Percentiles rank a stretch among this genome's conserved stretches.
Evolutionary conservation across 1,284 basidiomycete species (phyloP).

Genomic region (Cyathus olla): DNA sequence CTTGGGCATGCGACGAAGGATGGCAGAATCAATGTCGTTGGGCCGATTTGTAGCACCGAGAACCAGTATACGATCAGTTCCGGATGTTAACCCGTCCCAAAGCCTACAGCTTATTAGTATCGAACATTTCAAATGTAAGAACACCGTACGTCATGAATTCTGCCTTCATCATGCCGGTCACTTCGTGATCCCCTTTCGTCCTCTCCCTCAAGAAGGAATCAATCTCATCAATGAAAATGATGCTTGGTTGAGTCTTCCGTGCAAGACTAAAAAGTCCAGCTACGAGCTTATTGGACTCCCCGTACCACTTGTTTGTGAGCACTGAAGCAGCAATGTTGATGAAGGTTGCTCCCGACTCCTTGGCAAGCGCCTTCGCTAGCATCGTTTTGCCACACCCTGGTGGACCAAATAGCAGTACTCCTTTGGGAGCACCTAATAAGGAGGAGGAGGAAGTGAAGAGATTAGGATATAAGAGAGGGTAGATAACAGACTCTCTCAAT

Average conservation of each 20-base stretch:
- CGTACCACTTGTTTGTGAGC: constrained; percentile 96
- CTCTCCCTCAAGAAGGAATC: constrained; percentile 96
- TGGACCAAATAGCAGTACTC: constrained; percentile 90
- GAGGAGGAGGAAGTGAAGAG: constrained; percentile 85
- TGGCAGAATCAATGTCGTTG: constrained; percentile 95
- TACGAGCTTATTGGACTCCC: constrained; percentile 98
- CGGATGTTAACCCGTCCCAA: constrained; percentile 97
- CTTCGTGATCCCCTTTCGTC: constrained; percentile 93
- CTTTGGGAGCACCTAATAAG: constrained; percentile 80
- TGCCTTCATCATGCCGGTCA: constrained; percentile 99
- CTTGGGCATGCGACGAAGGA: constrained; percentile 97
- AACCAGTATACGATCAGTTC: constrained; percentile 88
- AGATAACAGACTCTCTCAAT: constrained; percentile 96
- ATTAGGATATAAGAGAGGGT: constrained; percentile 92
- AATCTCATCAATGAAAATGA: constrained; percentile 98
- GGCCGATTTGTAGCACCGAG: constrained; percentile 97
- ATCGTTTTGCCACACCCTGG: constrained; percentile 97
- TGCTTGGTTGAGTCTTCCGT: constrained; percentile 84
- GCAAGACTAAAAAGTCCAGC: constrained; percentile 94
- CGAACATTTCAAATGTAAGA: constrained; percentile 5
- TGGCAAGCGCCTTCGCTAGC: constrained; percentile 95
- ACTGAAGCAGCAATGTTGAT: constrained; percentile 89
- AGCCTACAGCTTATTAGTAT: constrained; percentile 61
- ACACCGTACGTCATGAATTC: constrained; percentile 96
- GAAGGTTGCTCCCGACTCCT: constrained; percentile 97